These are phyloP conservation scores for Cantharellus cinnabarinus DNA, from an alignment of 768 basidiomycete genomes.

Conservation along the genomic window DNA sequence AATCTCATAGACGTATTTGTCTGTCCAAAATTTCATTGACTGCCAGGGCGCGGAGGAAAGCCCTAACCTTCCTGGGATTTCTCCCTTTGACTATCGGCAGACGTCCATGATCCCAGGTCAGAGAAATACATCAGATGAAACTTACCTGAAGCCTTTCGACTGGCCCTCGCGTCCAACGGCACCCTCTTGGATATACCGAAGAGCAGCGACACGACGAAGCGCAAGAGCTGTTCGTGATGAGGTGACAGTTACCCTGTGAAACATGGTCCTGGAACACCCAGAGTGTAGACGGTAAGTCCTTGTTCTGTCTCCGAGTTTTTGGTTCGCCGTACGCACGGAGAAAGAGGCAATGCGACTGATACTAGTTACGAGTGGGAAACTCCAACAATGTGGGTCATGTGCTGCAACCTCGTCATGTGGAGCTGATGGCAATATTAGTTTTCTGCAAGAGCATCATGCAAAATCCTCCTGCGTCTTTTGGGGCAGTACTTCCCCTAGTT, in stretches of 20 bases:
- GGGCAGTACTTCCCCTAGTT: conserved; percentile 45
- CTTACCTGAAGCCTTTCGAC: neutral
- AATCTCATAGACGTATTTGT: neutral
- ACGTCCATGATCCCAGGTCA: neutral
- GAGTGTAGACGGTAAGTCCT: no score
- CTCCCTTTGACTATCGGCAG: neutral
- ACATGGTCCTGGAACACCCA: no score
- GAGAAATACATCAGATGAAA: neutral
- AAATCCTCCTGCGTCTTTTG: conserved; percentile 19
- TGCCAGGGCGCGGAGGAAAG: neutral
- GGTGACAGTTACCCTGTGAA: no score
- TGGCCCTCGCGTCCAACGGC: conserved; percentile 1
- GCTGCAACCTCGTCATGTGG: no score
- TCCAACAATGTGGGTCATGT: no score
- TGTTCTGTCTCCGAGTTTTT: no score
- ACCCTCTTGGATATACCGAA: neutral
- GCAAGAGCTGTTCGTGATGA: no score
- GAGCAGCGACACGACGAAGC: neutral
- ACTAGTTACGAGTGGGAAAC: no score
- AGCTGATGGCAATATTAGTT: no score
- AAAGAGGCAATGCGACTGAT: no score
- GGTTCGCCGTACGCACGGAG: no score
- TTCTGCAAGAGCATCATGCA: no score
- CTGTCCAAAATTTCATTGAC: neutral
- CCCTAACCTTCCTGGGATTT: neutral